Evolutionary conservation across 2,329 filamentous ascomycete genomes (phyloP).

Genomic region (Verticillium alfalfae): DNA sequence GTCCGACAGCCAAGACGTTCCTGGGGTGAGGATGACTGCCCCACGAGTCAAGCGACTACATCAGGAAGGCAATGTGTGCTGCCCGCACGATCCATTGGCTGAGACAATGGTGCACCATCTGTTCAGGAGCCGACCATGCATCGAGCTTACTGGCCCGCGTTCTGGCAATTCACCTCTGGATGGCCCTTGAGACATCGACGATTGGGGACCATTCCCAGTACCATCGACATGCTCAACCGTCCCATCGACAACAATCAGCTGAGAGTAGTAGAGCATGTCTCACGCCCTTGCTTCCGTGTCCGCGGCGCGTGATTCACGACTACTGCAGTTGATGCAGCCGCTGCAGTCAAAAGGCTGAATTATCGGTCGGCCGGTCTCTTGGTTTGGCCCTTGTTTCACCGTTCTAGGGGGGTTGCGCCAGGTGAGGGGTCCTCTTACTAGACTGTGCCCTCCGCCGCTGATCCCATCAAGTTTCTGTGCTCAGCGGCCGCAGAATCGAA

Average conservation of each 20-base stretch:
- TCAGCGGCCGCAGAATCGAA: not conserved
- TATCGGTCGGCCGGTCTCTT: not conserved
- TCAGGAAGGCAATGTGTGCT: not conserved
- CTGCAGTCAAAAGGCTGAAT: not conserved
- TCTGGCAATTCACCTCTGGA: not conserved
- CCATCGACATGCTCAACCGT: not conserved
- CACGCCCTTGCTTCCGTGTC: not conserved
- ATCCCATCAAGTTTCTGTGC: not conserved
- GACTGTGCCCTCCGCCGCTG: conserved; percentile 6
- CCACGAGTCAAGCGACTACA: not conserved
- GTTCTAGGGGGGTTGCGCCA: conserved; percentile 4
- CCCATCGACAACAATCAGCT: not conserved
- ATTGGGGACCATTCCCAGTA: not conserved
- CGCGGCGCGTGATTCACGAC: not conserved
- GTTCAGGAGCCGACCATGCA: not conserved
- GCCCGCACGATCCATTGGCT: not conserved
- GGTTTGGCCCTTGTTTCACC: conserved; percentile 11
- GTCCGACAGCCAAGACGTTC: not conserved
- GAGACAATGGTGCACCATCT: not conserved
- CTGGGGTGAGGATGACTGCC: not conserved
- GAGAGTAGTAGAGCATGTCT: not conserved
- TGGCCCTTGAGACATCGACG: not conserved
- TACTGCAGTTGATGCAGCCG: not conserved
- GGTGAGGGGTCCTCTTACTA: conserved; percentile 1
- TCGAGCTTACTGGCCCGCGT: not conserved